A percentile compares a stretch with the other conserved stretches of the same genome.
phyloP scores from a whole-genome alignment of 192 early-diverging fungal species.

The Diversispora epigaea region DNA sequence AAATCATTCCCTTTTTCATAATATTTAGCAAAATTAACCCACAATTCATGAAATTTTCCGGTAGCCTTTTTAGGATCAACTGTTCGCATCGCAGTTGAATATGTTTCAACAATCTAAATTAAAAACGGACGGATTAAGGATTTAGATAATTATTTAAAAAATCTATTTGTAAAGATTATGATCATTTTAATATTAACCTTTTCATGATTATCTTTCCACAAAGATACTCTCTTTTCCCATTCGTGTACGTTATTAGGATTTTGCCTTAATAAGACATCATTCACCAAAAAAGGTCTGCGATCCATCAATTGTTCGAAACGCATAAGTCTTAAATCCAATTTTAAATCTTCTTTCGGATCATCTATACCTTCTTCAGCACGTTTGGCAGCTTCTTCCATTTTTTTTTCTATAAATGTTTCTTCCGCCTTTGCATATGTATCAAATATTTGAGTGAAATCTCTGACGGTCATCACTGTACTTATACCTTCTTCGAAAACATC shows the following conservation, averaged over 20 bases:
- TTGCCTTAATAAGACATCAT: slow-evolving; percentile 87
- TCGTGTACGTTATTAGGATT: slow-evolving; percentile 88
- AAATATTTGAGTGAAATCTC: slow-evolving; percentile 94
- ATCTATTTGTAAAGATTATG: too few species aligned
- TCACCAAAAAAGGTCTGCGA: slow-evolving; percentile 88
- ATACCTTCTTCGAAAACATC: slow-evolving; percentile 96
- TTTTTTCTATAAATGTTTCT: slow-evolving; percentile 71
- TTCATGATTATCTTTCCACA: slow-evolving; percentile 61
- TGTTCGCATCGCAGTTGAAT: slow-evolving; percentile 66
- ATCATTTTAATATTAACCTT: slow-evolving; percentile 36
- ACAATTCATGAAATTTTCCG: slow-evolving; percentile 79
- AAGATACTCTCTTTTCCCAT: slow-evolving; percentile 84
- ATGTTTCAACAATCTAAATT: slow-evolving; percentile 67
- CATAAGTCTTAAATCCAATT: slow-evolving; percentile 80
- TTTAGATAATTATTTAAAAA: neutral
- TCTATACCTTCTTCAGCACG: slow-evolving; percentile 45
- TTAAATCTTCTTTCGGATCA: slow-evolving; percentile 57
- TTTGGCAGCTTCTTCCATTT: slow-evolving; percentile 69
- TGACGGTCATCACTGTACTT: slow-evolving; percentile 71
- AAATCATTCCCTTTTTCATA: slow-evolving; percentile 65
- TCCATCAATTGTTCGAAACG: slow-evolving; percentile 92
- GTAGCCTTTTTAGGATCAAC: slow-evolving; percentile 75
- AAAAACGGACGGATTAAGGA: neutral
- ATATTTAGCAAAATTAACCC: slow-evolving; percentile 81
- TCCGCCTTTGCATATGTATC: slow-evolving; percentile 95